Evolutionary conservation across 495 filamentous ascomycete genomes (phyloP).

Genomic region (Echria macrotheca): DNA sequence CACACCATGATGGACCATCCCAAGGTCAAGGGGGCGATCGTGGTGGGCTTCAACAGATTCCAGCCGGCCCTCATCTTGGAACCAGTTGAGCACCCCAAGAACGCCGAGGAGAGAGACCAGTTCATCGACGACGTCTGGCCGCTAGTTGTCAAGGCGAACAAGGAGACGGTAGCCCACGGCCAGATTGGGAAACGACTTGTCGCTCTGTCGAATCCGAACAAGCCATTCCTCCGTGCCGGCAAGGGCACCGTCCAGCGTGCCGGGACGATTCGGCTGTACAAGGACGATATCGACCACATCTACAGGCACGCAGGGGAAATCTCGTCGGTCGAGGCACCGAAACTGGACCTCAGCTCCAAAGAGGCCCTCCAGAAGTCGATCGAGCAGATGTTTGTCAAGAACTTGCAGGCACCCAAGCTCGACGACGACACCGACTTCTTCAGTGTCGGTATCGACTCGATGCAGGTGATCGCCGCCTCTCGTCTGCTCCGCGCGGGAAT

Average conservation of each 20-base stretch:
- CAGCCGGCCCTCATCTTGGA: slow-evolving; percentile 51
- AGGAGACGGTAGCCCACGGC: slow-evolving; percentile 41
- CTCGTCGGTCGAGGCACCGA: slow-evolving; percentile 14
- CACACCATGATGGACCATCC: slow-evolving; percentile 38
- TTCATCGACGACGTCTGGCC: slow-evolving; percentile 40
- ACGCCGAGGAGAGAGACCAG: slow-evolving; percentile 22
- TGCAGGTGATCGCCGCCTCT: slow-evolving; percentile 42
- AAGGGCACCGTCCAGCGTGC: slow-evolving; percentile 54
- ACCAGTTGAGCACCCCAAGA: slow-evolving; percentile 22
- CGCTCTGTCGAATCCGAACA: slow-evolving; percentile 37
- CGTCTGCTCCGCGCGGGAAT: slow-evolving; percentile 31
- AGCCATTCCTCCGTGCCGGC: slow-evolving; percentile 48
- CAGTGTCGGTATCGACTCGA: slow-evolving; percentile 45
- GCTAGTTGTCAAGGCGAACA: slow-evolving; percentile 40
- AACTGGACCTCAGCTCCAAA: slow-evolving; percentile 27
- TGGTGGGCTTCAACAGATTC: slow-evolving; percentile 48
- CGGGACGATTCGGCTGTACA: slow-evolving; percentile 43
- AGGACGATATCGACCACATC: slow-evolving; percentile 47
- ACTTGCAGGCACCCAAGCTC: slow-evolving; percentile 26
- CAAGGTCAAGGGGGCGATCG: slow-evolving; percentile 39
- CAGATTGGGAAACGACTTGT: slow-evolving; percentile 38
- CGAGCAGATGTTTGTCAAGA: slow-evolving; percentile 26
- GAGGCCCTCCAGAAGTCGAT: slow-evolving; percentile 32
- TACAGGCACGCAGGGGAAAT: slow-evolving; percentile 31
- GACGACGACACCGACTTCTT: slow-evolving; percentile 39